Evolutionary conservation across 2,329 filamentous ascomycete species (phyloP), one percentile per base, ranked within the genome.

Genomic region (Dactylellina haptotyla): DNA sequence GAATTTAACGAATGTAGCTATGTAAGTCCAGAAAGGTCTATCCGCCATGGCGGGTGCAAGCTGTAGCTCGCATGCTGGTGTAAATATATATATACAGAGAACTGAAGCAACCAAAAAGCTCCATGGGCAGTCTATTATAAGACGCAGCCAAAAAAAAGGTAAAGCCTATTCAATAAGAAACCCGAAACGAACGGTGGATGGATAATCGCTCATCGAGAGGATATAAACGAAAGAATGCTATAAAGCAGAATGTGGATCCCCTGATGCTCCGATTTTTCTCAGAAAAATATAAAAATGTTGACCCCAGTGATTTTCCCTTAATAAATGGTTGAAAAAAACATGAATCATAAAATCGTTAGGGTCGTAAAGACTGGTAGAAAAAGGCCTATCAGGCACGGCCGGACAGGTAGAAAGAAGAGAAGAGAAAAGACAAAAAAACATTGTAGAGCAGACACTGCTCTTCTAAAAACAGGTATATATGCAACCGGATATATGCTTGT

Each of bases 261-360:
- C 12, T 62, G 34, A 61, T 65, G 61, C 61, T 62, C 69, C 54
- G 30, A 50, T 66, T 46, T 51, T 57, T 48, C 69, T 23, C 59
- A 34, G 6, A 34, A n/a, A 61, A 65, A 66, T 53, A 25, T 57
- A 46, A 69, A 50, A 51, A 51, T 39, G 16, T 43, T 61, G 26
- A 54, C 30, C 25, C 61, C 54, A 37, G 16, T 34, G 23, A 34
- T 34, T 20, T 32, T 45, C 37, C 23, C 58, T 9, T 25, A 30
- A 59, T 23, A 65, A 37, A 48, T 56, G 34, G 54, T n/a, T 50
- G 41, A 58, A 73, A 2, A 66, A 65, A 43, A 32, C 61, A 37
- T 43, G 58, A 18, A 46, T 66, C 67, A 43, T 72, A 30, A 72
- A 43, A 45, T 71, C 57, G 58, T 71, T 12, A 65, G 48, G 41